A percentile compares a stretch with the other conserved stretches of the same genome.
Conservation (phyloP, 1,284 basidiomycete species). For the Anthracocystis panici-leucophaei region DNA sequence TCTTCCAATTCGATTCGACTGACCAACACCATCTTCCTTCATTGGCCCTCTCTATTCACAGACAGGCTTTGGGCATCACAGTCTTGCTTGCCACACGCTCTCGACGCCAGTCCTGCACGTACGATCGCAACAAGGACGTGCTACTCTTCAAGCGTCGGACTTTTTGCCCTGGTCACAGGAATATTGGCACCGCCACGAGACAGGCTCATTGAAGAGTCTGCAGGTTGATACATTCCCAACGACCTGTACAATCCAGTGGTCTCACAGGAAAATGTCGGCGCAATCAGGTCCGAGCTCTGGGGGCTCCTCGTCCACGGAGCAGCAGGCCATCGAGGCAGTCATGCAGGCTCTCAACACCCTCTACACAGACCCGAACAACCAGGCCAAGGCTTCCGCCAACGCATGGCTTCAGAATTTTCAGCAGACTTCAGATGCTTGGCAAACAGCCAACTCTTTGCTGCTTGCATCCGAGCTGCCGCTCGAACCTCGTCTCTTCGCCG, state of each 20-base stretch:
- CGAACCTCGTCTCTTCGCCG: constrained; percentile 90
- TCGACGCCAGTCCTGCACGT: neutral
- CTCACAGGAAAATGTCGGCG: constrained; percentile 19
- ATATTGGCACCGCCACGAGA: neutral
- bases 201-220: neutral
- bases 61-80: neutral
- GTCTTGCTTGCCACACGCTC: neutral
- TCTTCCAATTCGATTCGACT: constrained; percentile 9
- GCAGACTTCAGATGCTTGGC: constrained; percentile 87
- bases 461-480: constrained; percentile 81
- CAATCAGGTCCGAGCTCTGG: constrained; percentile 28
- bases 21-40: neutral
- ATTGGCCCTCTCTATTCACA: neutral
- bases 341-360: constrained; percentile 73
- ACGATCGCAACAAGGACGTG: neutral
- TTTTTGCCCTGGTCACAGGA: too few relatives aligned
- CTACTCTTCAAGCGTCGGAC: neutral
- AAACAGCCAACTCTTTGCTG: constrained; percentile 90
- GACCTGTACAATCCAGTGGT: neutral
- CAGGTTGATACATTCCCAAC: neutral
- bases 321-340: constrained; percentile 64
- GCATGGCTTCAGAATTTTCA: constrained; percentile 70
- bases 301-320: constrained; percentile 18
- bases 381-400: constrained; percentile 78
- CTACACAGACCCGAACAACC: constrained; percentile 79